Evolutionary conservation across 805 yeast genomes (phyloP), one percentile per base, ranked within the genome.

Genomic region (Sugiyamaella mastotermitis): DNA sequence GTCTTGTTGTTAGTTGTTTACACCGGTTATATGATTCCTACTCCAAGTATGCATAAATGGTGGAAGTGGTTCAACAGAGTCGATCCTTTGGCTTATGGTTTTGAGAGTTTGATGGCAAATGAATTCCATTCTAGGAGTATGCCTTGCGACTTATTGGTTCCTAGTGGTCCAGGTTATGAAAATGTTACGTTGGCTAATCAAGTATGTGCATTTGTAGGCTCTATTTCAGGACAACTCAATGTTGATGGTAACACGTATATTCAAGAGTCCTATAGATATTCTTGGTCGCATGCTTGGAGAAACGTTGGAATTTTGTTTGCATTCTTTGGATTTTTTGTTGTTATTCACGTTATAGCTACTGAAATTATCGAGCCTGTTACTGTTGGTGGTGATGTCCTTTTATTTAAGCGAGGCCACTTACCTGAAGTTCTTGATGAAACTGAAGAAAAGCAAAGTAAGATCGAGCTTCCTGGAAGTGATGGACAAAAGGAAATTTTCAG

Each of bases 221-320:
- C 88, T 9, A 48, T 49, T 2, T 63, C 78, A 1, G 92, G 94
- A 29, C 52, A 56, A 16, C 41, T 53, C 10, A 47, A 46, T 35
- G 83, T 84, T 33, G 51, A 57, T 22, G 95, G 94, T 49, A 74
- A 77, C 46, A 59, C 56, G 24, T 84, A 80, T 52, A 47, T 84
- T 40, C 44, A 45, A 4, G 50, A 50, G 3, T 56, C 76, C 6
- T 84, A 58, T 58, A 53, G 58, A 29, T 85, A 79, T 64, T 53
- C 54, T 15, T 75, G 69, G 51, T 46, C 58, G 15, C 84, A 85
- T 58, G 69, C 72, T 35, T 85, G 95, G 95, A 76, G 94, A 65
- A 82, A 85, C 57, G 68, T 80, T 41, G 95, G 87, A 52, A 74
- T 80, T 42, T 42, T 73, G 42, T 55, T 77, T 52, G 84, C 72